Evolutionary conservation across 495 filamentous ascomycete genomes (phyloP).

Genomic region (Peziza echinospora): DNA sequence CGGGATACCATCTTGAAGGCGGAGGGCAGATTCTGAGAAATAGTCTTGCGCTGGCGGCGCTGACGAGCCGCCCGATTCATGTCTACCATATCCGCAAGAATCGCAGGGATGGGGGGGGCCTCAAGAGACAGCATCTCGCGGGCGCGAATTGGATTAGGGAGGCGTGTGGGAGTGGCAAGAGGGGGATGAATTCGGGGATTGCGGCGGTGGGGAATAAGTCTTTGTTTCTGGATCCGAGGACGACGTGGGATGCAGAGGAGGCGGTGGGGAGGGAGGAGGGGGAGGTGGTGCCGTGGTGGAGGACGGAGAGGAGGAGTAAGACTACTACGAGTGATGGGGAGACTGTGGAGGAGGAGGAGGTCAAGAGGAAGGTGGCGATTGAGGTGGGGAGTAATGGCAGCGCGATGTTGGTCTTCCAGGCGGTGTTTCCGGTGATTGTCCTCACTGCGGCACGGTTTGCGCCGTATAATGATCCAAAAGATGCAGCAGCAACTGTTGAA

Average conservation of each 20-base stretch:
- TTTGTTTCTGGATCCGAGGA: too few species aligned
- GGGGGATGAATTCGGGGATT: neutral
- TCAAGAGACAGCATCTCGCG: neutral
- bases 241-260: too few species aligned
- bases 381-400: neutral
- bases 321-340: neutral
- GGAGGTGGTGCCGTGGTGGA: neutral
- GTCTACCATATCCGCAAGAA: neutral
- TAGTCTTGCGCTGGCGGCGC: neutral
- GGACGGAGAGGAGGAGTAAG: too few species aligned
- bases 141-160: neutral
- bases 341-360: neutral
- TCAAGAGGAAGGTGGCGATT: neutral
- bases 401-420: neutral
- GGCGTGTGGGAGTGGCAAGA: neutral
- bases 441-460: neutral
- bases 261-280: neutral
- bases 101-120: neutral
- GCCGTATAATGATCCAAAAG: neutral
- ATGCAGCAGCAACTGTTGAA: neutral
- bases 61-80: neutral
- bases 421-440: neutral
- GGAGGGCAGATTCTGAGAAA: neutral
- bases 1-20: neutral
- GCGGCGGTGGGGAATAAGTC: too few species aligned